Base-by-base conservation (phyloP, 2,329 filamentous ascomycete genomes). In the Madurella mycetomatis region DNA sequence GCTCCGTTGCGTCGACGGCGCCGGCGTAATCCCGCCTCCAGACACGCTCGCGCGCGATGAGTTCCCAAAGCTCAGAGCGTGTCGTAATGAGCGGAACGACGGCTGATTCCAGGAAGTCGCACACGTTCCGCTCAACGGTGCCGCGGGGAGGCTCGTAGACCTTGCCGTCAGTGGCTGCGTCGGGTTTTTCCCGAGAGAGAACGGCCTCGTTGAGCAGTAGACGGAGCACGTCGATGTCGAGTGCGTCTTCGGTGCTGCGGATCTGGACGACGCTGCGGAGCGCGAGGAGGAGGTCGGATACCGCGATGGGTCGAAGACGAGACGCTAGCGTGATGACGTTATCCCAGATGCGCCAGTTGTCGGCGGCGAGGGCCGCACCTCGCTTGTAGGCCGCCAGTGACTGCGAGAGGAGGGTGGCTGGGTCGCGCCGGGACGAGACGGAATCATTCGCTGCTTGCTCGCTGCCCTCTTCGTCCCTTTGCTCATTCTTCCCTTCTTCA, bases 271-370 rank as follows among this genome's bases (percentile, higher is more conserved):
- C 79, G 57, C 86, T 83, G 41, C 80, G 82, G 55, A 94, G 80
- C 0, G 90, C 90, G 4, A 86, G 77, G 32, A 96, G 74, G 48
- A 96, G 82, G 58, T 96, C 90, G 0, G 76, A 70, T 66, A 90
- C 85, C 0, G 87, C 83, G 0, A 89, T 86, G 0, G 92, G 92
- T 1, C 78, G 79, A 30, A 94, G 81, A 1, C 90, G 88, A 0
- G 88, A 83, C 0, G 89, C 87, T 18, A 97, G 85, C 0, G 91
- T 94, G 54, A 99, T 82, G 15, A 97, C 87, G 65, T 99, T 99
- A 67, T 95, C 90, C 92, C 92, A 97, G 69, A 99, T 96, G 62
- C 90, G 85, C 80, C 87, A 89, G 72, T 92, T 92, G 63, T 91
- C 86, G 69, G 90, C 82, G 48, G 95, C 90, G 19, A 96, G 81